Conservation (phyloP, 371 early-diverging fungal species). For the Actinomortierella wolfii region DNA sequence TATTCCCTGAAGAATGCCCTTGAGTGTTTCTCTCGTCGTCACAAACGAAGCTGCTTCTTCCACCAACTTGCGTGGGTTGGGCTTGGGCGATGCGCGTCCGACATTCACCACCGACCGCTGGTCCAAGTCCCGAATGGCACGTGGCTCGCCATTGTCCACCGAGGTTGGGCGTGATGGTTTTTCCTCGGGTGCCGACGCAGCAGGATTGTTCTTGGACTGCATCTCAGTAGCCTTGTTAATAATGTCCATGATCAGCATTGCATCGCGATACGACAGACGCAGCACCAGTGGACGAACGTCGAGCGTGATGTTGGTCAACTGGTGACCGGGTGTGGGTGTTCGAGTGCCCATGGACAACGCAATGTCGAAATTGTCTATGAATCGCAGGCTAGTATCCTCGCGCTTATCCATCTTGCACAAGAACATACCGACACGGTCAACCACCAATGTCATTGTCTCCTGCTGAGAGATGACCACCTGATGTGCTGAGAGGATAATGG, state of each 20-base stretch:
- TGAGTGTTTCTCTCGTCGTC: constrained; percentile 56
- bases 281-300: constrained; percentile 69
- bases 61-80: constrained; percentile 23
- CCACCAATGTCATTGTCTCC: constrained; percentile 69
- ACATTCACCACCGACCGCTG: constrained; percentile 11
- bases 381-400: constrained; percentile 76
- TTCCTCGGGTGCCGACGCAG: constrained; percentile 7
- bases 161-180: constrained; percentile 6
- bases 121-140: constrained; percentile 23
- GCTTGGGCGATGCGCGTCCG: constrained; percentile 9
- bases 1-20: constrained; percentile 72
- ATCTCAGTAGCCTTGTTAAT: constrained; percentile 74
- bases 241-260: constrained; percentile 80
- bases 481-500: constrained; percentile 83
- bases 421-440: constrained; percentile 88
- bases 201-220: constrained; percentile 47
- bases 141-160: constrained; percentile 5
- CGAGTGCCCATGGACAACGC: constrained; percentile 78
- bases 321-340: constrained; percentile 55
- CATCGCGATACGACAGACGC: constrained; percentile 83
- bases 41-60: constrained; percentile 42
- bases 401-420: constrained; percentile 90
- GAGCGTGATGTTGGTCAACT: constrained; percentile 60
- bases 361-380: constrained; percentile 90
- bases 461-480: constrained; percentile 83